Conservation (phyloP, 2,329 filamentous ascomycete genomes). For the Alternaria sp. region DNA sequence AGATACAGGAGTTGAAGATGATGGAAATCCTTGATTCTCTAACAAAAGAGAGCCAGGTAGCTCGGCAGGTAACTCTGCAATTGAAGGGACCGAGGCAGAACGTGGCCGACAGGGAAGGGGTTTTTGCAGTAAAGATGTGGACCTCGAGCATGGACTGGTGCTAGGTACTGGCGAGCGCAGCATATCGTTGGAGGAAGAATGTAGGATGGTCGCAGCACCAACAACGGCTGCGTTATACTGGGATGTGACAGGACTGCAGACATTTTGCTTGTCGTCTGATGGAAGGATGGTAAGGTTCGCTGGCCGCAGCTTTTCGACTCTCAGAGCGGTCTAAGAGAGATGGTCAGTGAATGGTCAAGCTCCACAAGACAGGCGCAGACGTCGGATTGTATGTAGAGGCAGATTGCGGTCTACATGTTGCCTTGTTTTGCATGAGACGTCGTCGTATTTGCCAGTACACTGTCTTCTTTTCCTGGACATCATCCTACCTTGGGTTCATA, state of each 20-base stretch:
- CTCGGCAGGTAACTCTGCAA: slow-evolving; percentile 46
- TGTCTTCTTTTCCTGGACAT: slow-evolving; percentile 4
- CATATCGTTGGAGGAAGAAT: slow-evolving; percentile 55
- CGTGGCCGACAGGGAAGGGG: slow-evolving; percentile 51
- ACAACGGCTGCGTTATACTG: slow-evolving; percentile 41
- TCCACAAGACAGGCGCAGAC: slow-evolving; percentile 42
- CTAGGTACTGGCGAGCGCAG: slow-evolving; percentile 52
- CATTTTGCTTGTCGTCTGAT: slow-evolving; percentile 31
- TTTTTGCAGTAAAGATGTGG: slow-evolving; percentile 40
- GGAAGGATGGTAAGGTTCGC: slow-evolving; percentile 43
- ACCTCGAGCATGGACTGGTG: slow-evolving; percentile 40
- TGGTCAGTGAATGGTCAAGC: slow-evolving; percentile 44
- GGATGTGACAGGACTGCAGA: slow-evolving; percentile 36
- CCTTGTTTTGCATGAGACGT: slow-evolving; percentile 45
- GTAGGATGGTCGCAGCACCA: slow-evolving; percentile 48
- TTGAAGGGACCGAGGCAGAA: slow-evolving; percentile 52
- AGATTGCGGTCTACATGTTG: slow-evolving; percentile 28
- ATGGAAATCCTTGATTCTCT: slow-evolving; percentile 46
- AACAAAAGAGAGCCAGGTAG: slow-evolving; percentile 41
- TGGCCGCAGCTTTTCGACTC: slow-evolving; percentile 36
- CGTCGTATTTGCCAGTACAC: slow-evolving; percentile 47
- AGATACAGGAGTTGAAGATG: slow-evolving; percentile 22
- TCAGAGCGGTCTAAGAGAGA: slow-evolving; percentile 33
- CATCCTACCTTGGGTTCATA: slow-evolving; percentile 45
- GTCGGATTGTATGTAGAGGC: slow-evolving; percentile 12